A percentile compares a stretch with the other conserved stretches of the same genome.
These are phyloP conservation scores for Candida smagusa DNA, from an alignment of 1,139 yeast genomes.

Conservation along the genomic window DNA sequence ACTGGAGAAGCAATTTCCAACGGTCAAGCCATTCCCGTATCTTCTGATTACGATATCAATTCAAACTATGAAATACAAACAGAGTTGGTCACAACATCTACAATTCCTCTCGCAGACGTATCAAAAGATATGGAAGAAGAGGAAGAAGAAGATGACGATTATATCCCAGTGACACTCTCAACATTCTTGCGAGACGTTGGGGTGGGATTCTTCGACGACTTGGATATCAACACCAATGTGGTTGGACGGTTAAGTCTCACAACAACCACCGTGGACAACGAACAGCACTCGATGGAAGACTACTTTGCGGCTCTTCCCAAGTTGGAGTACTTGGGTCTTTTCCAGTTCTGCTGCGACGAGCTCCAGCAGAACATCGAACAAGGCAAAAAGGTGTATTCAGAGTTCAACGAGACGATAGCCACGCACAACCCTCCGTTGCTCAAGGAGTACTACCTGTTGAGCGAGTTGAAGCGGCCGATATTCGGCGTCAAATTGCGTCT, in stretches of 20 bases:
- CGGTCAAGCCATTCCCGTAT: too few relatives aligned
- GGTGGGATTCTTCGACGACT: constrained; percentile 51
- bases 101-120: constrained; percentile 30
- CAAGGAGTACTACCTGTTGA: constrained; percentile 41
- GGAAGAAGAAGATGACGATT: constrained; percentile 15
- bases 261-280: constrained; percentile 13
- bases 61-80: too few relatives aligned
- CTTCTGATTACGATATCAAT: too few relatives aligned
- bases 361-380: constrained; percentile 48
- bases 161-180: constrained; percentile 34
- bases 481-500: constrained; percentile 43
- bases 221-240: constrained; percentile 35
- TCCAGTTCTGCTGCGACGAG: constrained; percentile 52
- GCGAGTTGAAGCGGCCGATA: constrained; percentile 31
- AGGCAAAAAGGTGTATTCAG: constrained; percentile 42
- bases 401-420: constrained; percentile 41
- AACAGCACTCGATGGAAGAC: constrained; percentile 19
- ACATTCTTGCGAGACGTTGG: constrained; percentile 47
- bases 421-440: constrained; percentile 50
- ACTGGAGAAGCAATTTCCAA: too few relatives aligned
- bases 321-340: constrained; percentile 35
- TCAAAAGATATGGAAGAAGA: constrained; percentile 14
- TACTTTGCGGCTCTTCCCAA: constrained; percentile 36
- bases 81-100: constrained; percentile 11
- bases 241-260: constrained; percentile 24